A percentile compares a stretch with the other conserved stretches of the same genome.
Evolutionary conservation across 495 filamentous ascomycete genomes (phyloP).

Genomic region (Penicillium canariense): DNA sequence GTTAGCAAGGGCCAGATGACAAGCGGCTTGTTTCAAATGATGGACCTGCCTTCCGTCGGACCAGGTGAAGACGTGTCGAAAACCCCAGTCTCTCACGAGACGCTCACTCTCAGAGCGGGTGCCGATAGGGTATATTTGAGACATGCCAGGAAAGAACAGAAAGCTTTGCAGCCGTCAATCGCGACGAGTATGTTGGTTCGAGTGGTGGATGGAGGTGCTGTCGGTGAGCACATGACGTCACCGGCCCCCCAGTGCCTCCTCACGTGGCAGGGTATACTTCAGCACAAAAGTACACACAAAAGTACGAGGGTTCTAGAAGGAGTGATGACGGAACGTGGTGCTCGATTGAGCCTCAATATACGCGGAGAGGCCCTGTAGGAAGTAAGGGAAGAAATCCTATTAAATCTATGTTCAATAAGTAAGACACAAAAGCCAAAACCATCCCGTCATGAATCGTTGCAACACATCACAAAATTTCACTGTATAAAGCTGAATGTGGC

Average conservation of each 20-base stretch:
- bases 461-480: neutral
- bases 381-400: neutral
- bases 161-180: no score
- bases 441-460: neutral
- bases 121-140: constrained; percentile 36
- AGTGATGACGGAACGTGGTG: neutral
- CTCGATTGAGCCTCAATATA: neutral
- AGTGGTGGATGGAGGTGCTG: neutral
- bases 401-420: neutral
- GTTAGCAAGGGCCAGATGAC: no score
- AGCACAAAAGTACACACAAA: neutral
- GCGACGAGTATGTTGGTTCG: no score
- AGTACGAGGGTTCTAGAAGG: constrained; percentile 6
- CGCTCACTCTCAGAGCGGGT: constrained; percentile 55
- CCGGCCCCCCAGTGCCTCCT: neutral
- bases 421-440: neutral
- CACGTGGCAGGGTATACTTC: constrained; percentile 1
- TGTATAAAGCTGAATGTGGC: neutral
- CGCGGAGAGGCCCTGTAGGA: neutral
- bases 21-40: no score
- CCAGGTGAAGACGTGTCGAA: constrained; percentile 76
- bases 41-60: constrained; percentile 65
- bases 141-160: constrained; percentile 10
- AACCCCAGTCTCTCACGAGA: constrained; percentile 74
- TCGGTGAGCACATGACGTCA: constrained; percentile 12